Base-by-base conservation (phyloP, 352 stramenopile species). In the Phytopythium ostracodes region DNA sequence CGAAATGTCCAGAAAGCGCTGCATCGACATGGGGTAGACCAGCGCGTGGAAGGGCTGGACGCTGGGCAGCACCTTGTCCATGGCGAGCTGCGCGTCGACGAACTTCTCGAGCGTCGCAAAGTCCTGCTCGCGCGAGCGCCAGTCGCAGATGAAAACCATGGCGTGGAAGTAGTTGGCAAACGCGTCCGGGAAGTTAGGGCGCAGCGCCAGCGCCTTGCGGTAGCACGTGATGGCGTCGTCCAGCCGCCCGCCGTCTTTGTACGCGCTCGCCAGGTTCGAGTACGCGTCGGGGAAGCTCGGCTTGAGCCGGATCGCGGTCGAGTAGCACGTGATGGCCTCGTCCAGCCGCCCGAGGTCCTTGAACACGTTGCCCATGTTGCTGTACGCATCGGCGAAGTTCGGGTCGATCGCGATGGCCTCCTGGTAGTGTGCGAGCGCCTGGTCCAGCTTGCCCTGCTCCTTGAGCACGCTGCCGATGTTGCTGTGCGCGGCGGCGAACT, bases 401-500 rank as follows among this genome's bases (percentile, higher is more conserved):
- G 92, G 91, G 55, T 98, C 91, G 63, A 97, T 97, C 22, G 84
- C 82, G 57, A 99, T 94, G 1, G 94, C 94, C 60, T 98, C 77
- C 40, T 97, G 80, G 70, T 98, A 98, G 64, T 98, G 89, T n/a
- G 92, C 88, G 35, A 98, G 73, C 8, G 94, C 94, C 63, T 97
- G 89, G 56, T 97, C 83, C 24, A 97, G 72, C 71, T 98, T 96
- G 51, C 94, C 94, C 58, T 98, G 89, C 53, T 98, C 89, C 65
- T 98, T 97, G 9, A 98, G 67, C n/a, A 98, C 85, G 59, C 84
- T 96, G 38, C 93, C 96, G 22, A 98, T 82, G 65, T 98, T 98
- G 71, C 80, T 94, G 67, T 98, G 92, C 1, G 92, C 93, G 0
- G 93, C 92, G 0, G 94, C 92, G 63, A 98, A 98, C 25, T 83